These are phyloP conservation scores for Penicillium sp. DNA, from an alignment of 2,329 filamentous ascomycete species.

Conservation along the genomic window DNA sequence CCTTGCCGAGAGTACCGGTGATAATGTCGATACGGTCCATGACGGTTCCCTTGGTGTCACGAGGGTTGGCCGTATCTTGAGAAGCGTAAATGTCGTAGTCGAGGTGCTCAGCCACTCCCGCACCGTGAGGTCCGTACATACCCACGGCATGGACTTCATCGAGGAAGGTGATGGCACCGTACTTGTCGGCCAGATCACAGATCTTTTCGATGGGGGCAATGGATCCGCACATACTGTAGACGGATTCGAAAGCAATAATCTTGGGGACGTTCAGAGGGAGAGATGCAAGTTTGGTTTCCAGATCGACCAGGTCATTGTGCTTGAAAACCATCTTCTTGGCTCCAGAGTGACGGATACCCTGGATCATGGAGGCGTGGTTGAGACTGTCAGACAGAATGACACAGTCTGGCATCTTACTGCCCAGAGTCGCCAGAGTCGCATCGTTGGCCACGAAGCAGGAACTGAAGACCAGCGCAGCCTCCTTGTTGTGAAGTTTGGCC, in stretches of 20 bases:
- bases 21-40: constrained; percentile 98
- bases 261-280: constrained; percentile 79
- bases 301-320: constrained; percentile 88
- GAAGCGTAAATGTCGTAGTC: constrained; percentile 79
- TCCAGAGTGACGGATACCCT: constrained; percentile 93
- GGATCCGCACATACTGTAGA: constrained; percentile 98
- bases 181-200: constrained; percentile 92
- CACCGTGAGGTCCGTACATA: constrained; percentile 95
- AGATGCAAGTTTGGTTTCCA: constrained; percentile 84
- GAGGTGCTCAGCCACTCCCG: constrained; percentile 92
- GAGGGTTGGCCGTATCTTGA: constrained; percentile 50
- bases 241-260: constrained; percentile 97
- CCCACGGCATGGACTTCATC: constrained; percentile 98
- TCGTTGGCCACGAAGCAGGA: constrained; percentile 99
- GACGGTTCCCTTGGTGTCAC: constrained; percentile 58
- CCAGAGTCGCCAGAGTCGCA: constrained; percentile 89
- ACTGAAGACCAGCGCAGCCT: constrained; percentile 85
- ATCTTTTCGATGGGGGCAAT: constrained; percentile 93
- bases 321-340: constrained; percentile 98
- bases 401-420: constrained; percentile 89
- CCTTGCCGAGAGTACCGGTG: constrained; percentile 92
- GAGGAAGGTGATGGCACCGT: constrained; percentile 91
- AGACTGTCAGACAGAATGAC: constrained; percentile 95
- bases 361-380: constrained; percentile 99
- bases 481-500: constrained; percentile 82